Evolutionary conservation across 2,329 filamentous ascomycete genomes (phyloP).

Genomic region (Pseudopyrenochaeta lycopersici): DNA sequence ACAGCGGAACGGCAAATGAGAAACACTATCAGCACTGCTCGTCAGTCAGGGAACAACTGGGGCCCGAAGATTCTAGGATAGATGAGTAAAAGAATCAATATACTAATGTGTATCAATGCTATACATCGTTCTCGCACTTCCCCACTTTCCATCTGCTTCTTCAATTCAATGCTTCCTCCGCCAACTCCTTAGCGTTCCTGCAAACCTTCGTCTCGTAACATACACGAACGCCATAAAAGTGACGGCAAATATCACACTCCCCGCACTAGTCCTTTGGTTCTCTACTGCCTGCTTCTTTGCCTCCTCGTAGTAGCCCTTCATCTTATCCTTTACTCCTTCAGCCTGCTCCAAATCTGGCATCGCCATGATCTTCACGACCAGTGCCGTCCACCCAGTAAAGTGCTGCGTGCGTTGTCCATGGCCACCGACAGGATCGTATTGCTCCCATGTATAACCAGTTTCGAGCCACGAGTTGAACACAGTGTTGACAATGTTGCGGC

Average conservation of each 20-base stretch:
- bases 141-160: too few relatives aligned
- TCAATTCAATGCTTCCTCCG: constrained; percentile 12
- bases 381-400: constrained; percentile 97
- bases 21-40: too few relatives aligned
- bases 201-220: constrained; percentile 34
- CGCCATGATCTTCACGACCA: constrained; percentile 96
- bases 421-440: constrained; percentile 94
- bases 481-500: constrained; percentile 84
- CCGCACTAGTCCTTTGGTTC: constrained; percentile 23
- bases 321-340: constrained; percentile 22
- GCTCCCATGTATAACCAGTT: constrained; percentile 98
- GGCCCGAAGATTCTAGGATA: too few relatives aligned
- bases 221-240: constrained; percentile 29
- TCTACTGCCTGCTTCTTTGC: constrained; percentile 28
- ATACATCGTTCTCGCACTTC: too few relatives aligned
- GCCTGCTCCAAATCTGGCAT: constrained; percentile 73
- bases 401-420: constrained; percentile 93
- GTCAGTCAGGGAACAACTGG: too few relatives aligned
- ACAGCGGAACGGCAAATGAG: too few relatives aligned
- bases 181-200: constrained; percentile 32
- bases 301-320: constrained; percentile 31
- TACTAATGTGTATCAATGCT: too few relatives aligned
- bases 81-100: too few relatives aligned
- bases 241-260: constrained; percentile 20
- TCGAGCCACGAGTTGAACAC: constrained; percentile 85